Percentiles rank a stretch among this genome's conserved stretches.
These are phyloP conservation scores for Eugenia klotzschiana DNA, from an alignment of 441 rosid species.

Conservation along the genomic window DNA sequence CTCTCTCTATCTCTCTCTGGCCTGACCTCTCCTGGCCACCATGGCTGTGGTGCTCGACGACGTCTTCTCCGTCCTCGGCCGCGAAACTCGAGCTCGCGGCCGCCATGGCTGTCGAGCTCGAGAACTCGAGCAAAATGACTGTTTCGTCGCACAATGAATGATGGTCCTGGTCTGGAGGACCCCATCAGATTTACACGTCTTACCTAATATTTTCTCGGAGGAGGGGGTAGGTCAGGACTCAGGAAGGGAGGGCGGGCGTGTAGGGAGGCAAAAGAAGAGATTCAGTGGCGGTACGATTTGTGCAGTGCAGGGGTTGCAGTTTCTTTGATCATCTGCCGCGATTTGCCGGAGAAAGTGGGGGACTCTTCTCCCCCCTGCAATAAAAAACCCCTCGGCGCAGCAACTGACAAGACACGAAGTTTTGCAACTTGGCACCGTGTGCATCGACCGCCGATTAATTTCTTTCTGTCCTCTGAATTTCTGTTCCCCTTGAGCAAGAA, in stretches of 20 bases:
- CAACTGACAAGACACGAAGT: conserved; percentile 10
- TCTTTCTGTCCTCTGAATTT: background rate
- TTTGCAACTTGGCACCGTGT: background rate
- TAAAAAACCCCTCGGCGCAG: background rate
- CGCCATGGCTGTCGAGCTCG: no score
- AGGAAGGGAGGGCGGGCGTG: background rate
- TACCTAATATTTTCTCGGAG: no score
- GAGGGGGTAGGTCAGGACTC: background rate
- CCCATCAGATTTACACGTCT: no score
- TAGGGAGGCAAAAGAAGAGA: background rate
- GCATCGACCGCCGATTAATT: background rate
- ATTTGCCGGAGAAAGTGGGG: conserved; percentile 40
- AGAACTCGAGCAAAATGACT: no score
- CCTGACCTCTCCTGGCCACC: no score
- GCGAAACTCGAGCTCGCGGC: no score
- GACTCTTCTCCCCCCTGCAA: conserved; percentile 1
- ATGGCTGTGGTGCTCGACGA: no score
- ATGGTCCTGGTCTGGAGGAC: no score
- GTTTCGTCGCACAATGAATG: no score
- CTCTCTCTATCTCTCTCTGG: no score
- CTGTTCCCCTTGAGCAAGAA: background rate
- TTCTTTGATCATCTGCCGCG: background rate
- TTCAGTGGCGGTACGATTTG: background rate
- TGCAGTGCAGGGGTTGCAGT: background rate
- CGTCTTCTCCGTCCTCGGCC: no score